Conservation (phyloP, 139 green algal species). For the Chlorella sp. region DNA sequence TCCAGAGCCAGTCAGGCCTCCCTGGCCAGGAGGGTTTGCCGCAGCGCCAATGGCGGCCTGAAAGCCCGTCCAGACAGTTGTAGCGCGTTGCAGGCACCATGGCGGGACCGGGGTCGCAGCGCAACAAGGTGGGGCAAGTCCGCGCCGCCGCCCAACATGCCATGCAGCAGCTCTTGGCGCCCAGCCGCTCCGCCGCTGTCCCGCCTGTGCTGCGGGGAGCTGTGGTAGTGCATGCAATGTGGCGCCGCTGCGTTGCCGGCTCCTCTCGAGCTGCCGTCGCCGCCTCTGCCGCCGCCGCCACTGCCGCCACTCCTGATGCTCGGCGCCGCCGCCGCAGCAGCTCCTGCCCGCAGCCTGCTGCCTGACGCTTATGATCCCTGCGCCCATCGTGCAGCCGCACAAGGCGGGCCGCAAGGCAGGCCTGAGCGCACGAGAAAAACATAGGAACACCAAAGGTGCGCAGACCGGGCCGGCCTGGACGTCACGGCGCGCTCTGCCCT, state of each 20-base stretch:
- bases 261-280: not conserved
- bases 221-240: not conserved
- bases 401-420: slow-evolving; percentile 82
- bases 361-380: no score
- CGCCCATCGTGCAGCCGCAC: slow-evolving; percentile 66
- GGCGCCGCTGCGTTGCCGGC: not conserved
- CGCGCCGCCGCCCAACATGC: no score
- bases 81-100: slow-evolving; percentile 40
- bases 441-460: slow-evolving; percentile 61
- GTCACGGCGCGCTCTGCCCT: no score
- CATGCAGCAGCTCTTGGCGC: no score
- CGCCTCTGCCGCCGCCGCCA: not conserved
- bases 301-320: not conserved
- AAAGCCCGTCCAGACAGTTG: no score
- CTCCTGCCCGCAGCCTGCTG: not conserved
- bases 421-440: slow-evolving; percentile 76
- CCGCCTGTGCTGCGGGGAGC: no score
- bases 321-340: no score
- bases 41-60: no score
- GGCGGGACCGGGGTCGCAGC: slow-evolving; percentile 64
- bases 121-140: slow-evolving; percentile 67
- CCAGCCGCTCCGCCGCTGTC: no score
- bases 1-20: no score
- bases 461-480: not conserved
- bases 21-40: no score